Conservation (phyloP, 305 asterid genomes). For the Fraxinus platypoda region DNA sequence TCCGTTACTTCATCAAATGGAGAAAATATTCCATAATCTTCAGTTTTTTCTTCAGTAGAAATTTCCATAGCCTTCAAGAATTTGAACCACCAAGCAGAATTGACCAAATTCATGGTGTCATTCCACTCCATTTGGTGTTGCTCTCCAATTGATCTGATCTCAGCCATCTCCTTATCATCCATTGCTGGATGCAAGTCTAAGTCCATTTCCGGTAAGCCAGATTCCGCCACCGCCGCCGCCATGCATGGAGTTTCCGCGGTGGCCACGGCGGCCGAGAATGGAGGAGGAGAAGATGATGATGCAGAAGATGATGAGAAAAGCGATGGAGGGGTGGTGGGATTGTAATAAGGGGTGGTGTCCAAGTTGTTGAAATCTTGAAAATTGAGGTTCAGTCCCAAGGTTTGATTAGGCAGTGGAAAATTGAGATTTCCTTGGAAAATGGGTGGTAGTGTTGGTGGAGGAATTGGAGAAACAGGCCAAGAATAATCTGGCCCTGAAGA, state of each 20-base stretch:
- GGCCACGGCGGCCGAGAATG: conserved; percentile 32
- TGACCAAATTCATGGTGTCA: conserved; percentile 74
- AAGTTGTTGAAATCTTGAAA: conserved; percentile 70
- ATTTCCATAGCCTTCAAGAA: conserved; percentile 73
- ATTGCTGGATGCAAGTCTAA: conserved; percentile 62
- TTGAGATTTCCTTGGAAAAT: conserved; percentile 52
- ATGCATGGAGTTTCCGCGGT: conserved; percentile 44
- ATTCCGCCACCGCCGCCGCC: conserved; percentile 36
- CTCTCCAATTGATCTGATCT: conserved; percentile 87
- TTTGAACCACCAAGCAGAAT: conserved; percentile 91
- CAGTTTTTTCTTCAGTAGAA: conserved; percentile 39
- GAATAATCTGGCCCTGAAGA: conserved; percentile 44
- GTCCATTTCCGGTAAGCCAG: conserved; percentile 27
- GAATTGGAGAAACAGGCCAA: conserved; percentile 53
- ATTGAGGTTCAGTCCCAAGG: conserved; percentile 88
- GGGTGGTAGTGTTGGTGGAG: conserved; percentile 42
- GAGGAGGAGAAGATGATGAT: conserved; percentile 57
- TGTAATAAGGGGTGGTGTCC: conserved; percentile 44
- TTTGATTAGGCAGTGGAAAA: conserved; percentile 74
- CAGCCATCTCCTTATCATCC: conserved; percentile 89
- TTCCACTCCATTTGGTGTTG: conserved; percentile 95
- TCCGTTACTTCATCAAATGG: conserved; percentile 79
- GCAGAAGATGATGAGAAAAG: conserved; percentile 59
- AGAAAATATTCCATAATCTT: conserved; percentile 33
- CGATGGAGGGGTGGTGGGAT: conserved; percentile 38